A percentile compares a stretch with the other conserved stretches of the same genome.
Conservation (phyloP, 1,139 yeast species). For the Sugiyamaella pinicola region DNA sequence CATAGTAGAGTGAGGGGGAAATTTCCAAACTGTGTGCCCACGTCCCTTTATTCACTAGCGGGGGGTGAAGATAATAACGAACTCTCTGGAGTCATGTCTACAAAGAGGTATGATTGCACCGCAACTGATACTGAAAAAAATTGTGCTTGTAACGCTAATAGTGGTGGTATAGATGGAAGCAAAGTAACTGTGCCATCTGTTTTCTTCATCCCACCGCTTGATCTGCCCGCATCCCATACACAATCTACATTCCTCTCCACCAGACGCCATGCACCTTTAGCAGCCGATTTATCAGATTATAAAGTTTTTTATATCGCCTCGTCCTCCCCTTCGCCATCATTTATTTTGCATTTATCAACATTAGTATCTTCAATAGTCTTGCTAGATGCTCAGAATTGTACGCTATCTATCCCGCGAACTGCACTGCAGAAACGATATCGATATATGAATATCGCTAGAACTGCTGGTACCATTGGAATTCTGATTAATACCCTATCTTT, state of each 20-base stretch:
- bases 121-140: not conserved
- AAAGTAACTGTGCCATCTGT: slow-evolving; percentile 16
- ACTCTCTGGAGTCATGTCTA: not conserved
- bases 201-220: slow-evolving; percentile 19
- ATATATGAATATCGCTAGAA: slow-evolving; percentile 82
- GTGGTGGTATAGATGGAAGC: not conserved
- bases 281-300: slow-evolving; percentile 41
- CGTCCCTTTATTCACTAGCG: slow-evolving; percentile 9
- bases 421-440: slow-evolving; percentile 75
- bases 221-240: slow-evolving; percentile 11
- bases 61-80: not conserved
- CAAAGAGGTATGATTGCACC: not conserved
- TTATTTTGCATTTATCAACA: slow-evolving; percentile 73
- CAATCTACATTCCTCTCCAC: slow-evolving; percentile 29
- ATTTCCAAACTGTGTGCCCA: slow-evolving; percentile 24
- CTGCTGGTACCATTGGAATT: slow-evolving; percentile 90
- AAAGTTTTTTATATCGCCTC: slow-evolving; percentile 61
- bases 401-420: slow-evolving; percentile 63
- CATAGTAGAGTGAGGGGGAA: slow-evolving; percentile 21
- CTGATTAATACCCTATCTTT: slow-evolving; percentile 86
- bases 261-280: slow-evolving; percentile 29
- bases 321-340: slow-evolving; percentile 74
- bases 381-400: slow-evolving; percentile 28
- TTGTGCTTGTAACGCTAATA: not conserved
- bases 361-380: slow-evolving; percentile 56